phyloP scores from a whole-genome alignment of 495 filamentous ascomycete genomes.

The Aspergillus bertholletiae region DNA sequence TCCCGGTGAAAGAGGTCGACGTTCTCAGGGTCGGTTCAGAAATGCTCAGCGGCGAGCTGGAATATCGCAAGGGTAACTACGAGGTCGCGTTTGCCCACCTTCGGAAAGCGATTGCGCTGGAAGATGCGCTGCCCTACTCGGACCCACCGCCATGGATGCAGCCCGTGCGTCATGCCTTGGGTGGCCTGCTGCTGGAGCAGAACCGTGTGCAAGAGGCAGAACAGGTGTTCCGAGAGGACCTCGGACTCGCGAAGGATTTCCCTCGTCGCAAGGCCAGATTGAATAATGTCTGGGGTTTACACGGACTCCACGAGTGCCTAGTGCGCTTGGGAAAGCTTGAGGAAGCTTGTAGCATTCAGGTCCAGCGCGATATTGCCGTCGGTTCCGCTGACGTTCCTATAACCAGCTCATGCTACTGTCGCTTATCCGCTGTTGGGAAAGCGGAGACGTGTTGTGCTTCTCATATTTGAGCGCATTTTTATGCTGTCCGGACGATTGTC shows the following conservation, averaged over 20 bases:
- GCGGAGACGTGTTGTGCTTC: not conserved
- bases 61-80: constrained; percentile 53
- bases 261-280: constrained; percentile 57
- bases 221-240: constrained; percentile 56
- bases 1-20: constrained; percentile 51
- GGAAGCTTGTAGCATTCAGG: constrained; percentile 48
- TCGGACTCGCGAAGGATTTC: constrained; percentile 53
- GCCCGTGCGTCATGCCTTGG: constrained; percentile 55
- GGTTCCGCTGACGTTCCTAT: constrained; percentile 58
- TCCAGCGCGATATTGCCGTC: constrained; percentile 45
- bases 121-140: constrained; percentile 58
- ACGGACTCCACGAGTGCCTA: constrained; percentile 64
- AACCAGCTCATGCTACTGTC: constrained; percentile 60
- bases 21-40: constrained; percentile 51
- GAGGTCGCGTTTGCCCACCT: constrained; percentile 50
- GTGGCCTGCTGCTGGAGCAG: constrained; percentile 54
- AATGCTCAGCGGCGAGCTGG: constrained; percentile 64
- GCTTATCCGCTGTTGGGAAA: constrained; percentile 15
- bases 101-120: constrained; percentile 44
- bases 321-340: constrained; percentile 40
- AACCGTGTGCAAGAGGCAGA: constrained; percentile 51
- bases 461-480: no score
- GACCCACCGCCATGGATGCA: constrained; percentile 75
- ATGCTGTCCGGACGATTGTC: no score
- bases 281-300: constrained; percentile 66